A percentile compares a stretch with the other conserved stretches of the same genome.
Conservation (phyloP, 257 asterid genomes). For the Solanum habrochaites region DNA sequence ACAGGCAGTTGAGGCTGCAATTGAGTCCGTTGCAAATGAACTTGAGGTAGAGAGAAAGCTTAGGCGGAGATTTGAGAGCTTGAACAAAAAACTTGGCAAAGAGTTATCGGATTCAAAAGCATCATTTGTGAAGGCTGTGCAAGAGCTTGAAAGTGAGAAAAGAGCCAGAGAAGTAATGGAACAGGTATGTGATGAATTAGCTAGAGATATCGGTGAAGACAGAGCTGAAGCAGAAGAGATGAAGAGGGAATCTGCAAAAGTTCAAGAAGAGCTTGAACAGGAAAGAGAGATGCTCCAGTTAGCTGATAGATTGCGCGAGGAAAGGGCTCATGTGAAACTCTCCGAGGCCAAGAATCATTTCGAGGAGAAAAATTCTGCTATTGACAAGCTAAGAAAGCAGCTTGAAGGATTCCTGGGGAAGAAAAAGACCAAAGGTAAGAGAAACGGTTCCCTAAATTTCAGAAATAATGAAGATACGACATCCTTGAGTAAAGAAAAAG, state of each 20-base stretch:
- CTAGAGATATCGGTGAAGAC: slow-evolving; percentile 51
- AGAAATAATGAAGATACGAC: slow-evolving; percentile 25
- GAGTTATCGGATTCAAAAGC: slow-evolving; percentile 57
- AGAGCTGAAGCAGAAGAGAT: slow-evolving; percentile 32
- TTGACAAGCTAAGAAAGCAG: slow-evolving; percentile 65
- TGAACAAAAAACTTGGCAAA: slow-evolving; percentile 73
- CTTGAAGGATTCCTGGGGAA: slow-evolving; percentile 59
- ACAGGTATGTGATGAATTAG: slow-evolving; percentile 59
- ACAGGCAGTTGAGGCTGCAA: slow-evolving; percentile 50
- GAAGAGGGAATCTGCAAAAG: slow-evolving; percentile 42
- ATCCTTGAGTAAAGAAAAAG: slow-evolving; percentile 22
- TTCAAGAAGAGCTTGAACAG: slow-evolving; percentile 43
- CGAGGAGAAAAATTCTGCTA: slow-evolving; percentile 61
- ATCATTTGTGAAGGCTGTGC: slow-evolving; percentile 41
- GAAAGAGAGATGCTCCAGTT: slow-evolving; percentile 54
- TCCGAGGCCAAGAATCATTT: slow-evolving; percentile 50
- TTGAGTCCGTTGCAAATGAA: slow-evolving; percentile 43
- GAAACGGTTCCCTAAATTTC: not conserved
- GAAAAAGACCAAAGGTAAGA: slow-evolving; percentile 24
- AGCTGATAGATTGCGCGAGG: slow-evolving; percentile 48
- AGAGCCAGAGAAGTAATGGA: slow-evolving; percentile 63
- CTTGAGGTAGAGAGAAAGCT: slow-evolving; percentile 69
- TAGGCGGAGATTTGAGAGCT: slow-evolving; percentile 59
- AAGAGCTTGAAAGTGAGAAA: slow-evolving; percentile 67
- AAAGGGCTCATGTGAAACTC: slow-evolving; percentile 45